Percentiles rank a stretch among this genome's conserved stretches.
phyloP scores from a whole-genome alignment of 139 green algal species.

The Yamagishiella unicocca region DNA sequence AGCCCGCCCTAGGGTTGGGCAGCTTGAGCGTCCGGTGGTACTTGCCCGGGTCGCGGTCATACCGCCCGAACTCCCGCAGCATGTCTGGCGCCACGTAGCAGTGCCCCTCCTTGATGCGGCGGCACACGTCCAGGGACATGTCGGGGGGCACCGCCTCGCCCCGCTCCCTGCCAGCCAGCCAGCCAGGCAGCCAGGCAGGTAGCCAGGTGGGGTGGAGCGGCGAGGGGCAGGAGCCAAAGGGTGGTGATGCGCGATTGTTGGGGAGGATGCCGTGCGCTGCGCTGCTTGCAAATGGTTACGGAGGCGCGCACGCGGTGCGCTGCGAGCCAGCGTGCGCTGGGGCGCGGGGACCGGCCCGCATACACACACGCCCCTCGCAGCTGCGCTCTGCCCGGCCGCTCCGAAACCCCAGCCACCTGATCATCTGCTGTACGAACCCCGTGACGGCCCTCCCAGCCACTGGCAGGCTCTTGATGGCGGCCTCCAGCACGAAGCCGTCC shows the following conservation, averaged over 20 bases:
- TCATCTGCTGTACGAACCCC: constrained; percentile 65
- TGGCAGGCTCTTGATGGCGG: constrained; percentile 75
- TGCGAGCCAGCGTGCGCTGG: too few species aligned
- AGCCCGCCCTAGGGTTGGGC: constrained; percentile 1
- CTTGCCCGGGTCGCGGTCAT: constrained; percentile 72
- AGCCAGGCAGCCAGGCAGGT: neutral
- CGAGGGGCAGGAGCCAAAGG: neutral
- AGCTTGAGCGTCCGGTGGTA: constrained; percentile 54
- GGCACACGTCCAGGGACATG: constrained; percentile 72
- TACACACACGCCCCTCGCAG: too few species aligned
- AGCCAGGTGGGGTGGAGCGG: neutral
- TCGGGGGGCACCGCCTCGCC: constrained; percentile 77
- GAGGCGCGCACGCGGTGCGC: too few species aligned
- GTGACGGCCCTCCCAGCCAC: constrained; percentile 78
- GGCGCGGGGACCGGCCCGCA: too few species aligned
- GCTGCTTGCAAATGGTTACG: too few species aligned
- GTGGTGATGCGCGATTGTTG: neutral
- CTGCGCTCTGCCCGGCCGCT: neutral
- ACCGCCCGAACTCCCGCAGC: constrained; percentile 70
- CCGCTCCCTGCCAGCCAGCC: constrained; percentile 29
- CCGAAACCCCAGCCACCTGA: constrained; percentile 51
- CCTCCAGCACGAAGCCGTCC: constrained; percentile 84
- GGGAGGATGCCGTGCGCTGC: too few species aligned
- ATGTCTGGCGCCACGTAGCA: constrained; percentile 82
- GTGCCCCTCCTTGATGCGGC: constrained; percentile 80